Conservation (phyloP, 306 rosid genomes). For the Pterocarpus santalinus region DNA sequence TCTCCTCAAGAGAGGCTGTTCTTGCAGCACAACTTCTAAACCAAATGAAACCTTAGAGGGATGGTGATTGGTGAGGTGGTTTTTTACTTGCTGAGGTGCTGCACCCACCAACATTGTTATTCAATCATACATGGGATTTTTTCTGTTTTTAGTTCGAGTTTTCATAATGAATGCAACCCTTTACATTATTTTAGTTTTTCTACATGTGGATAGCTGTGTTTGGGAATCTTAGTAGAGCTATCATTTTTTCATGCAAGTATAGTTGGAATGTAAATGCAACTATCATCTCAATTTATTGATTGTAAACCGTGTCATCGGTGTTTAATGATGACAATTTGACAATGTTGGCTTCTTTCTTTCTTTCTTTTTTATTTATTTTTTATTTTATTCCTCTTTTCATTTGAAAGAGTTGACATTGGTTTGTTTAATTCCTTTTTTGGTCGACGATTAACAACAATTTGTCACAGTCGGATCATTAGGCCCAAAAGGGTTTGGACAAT, state of each 20-base stretch:
- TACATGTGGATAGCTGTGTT: background rate
- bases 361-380: no score
- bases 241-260: slow-evolving; percentile 36
- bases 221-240: slow-evolving; percentile 18
- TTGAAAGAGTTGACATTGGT: background rate
- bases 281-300: slow-evolving; percentile 38
- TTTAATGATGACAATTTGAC: slow-evolving; percentile 3
- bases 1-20: slow-evolving; percentile 86
- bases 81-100: background rate
- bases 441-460: background rate
- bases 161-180: slow-evolving; percentile 36
- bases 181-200: slow-evolving; percentile 33
- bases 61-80: background rate
- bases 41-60: slow-evolving; percentile 15
- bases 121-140: slow-evolving; percentile 21
- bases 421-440: background rate
- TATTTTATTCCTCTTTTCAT: background rate
- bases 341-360: background rate
- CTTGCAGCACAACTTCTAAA: slow-evolving; percentile 84
- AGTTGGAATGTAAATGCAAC: slow-evolving; percentile 27
- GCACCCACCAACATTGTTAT: background rate
- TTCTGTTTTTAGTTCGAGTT: slow-evolving; percentile 14
- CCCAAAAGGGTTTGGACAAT: background rate
- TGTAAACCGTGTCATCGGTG: background rate
- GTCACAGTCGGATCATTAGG: no score